phyloP scores from a whole-genome alignment of 805 yeast genomes.

The Dipodascopsis uninucleata region DNA sequence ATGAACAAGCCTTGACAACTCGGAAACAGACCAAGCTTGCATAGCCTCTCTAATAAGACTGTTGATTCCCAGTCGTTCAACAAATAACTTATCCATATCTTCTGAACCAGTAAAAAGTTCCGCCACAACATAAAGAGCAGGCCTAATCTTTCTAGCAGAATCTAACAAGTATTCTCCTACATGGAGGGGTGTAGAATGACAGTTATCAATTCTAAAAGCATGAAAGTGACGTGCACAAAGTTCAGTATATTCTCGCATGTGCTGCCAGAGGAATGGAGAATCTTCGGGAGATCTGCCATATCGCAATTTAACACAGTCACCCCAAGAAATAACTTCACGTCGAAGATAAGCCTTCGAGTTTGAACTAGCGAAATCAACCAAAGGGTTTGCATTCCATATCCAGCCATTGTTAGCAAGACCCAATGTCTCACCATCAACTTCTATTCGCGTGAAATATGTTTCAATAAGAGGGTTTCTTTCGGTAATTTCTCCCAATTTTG shows the following conservation, averaged over 20 bases:
- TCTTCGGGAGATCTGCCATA: slow-evolving; percentile 76
- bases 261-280: slow-evolving; percentile 84
- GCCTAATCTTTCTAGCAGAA: slow-evolving; percentile 79
- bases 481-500: slow-evolving; percentile 66
- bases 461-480: slow-evolving; percentile 65
- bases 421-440: slow-evolving; percentile 49
- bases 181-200: slow-evolving; percentile 93
- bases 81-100: slow-evolving; percentile 81
- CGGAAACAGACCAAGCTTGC: slow-evolving; percentile 90
- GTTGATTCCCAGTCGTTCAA: slow-evolving; percentile 83
- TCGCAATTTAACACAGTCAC: slow-evolving; percentile 90
- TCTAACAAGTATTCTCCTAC: slow-evolving; percentile 88
- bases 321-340: slow-evolving; percentile 95
- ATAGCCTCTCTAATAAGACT: slow-evolving; percentile 92
- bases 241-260: slow-evolving; percentile 76
- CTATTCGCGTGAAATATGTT: slow-evolving; percentile 83
- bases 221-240: slow-evolving; percentile 69
- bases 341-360: slow-evolving; percentile 76
- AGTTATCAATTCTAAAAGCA: slow-evolving; percentile 91
- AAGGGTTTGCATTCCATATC: slow-evolving; percentile 97
- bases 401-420: slow-evolving; percentile 90
- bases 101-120: slow-evolving; percentile 93
- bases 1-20: slow-evolving; percentile 80
- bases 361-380: slow-evolving; percentile 85
- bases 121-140: slow-evolving; percentile 87